A percentile compares a stretch with the other conserved stretches of the same genome.
Evolutionary conservation across 1,139 yeast species (phyloP).

Genomic region (Scheffersomyces illinoinensis): DNA sequence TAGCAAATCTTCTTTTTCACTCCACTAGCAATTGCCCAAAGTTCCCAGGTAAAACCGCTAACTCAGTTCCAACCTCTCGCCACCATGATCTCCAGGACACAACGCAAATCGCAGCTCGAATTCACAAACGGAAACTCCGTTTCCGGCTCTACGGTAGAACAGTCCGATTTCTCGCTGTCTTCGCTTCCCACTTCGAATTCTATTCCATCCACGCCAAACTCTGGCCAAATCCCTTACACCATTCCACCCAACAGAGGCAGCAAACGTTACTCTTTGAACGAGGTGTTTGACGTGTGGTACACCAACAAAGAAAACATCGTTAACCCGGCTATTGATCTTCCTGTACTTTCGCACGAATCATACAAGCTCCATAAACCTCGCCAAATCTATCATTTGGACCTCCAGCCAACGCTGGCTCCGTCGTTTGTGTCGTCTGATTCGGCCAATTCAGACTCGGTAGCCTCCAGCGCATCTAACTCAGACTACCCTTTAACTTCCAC

Average conservation of each 20-base stretch:
- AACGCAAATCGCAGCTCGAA: neutral
- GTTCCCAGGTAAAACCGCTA: neutral
- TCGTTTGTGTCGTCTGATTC: neutral
- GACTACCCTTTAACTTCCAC: neutral
- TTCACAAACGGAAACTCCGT: neutral
- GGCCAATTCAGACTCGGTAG: neutral
- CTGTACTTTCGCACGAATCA: slow-evolving; percentile 28
- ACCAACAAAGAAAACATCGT: slow-evolving; percentile 40
- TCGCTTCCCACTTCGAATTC: neutral
- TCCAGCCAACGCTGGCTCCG: slow-evolving; percentile 14
- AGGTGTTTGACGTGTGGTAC: slow-evolving; percentile 56
- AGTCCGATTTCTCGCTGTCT: neutral
- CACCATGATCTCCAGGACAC: neutral
- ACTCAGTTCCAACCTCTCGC: neutral
- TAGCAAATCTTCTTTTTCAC: neutral
- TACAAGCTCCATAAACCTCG: slow-evolving; percentile 32
- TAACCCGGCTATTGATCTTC: slow-evolving; percentile 20
- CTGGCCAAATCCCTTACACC: slow-evolving; percentile 9
- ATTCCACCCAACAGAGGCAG: slow-evolving; percentile 42
- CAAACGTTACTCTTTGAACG: slow-evolving; percentile 49
- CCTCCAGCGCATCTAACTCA: neutral
- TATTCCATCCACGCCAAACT: slow-evolving; percentile 1
- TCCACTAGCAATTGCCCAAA: neutral
- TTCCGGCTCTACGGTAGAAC: neutral
- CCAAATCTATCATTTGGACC: slow-evolving; percentile 40